Evolutionary conservation across 495 filamentous ascomycete species (phyloP), one percentile per base, ranked within the genome.

Genomic region (Oidiodendron maius): DNA sequence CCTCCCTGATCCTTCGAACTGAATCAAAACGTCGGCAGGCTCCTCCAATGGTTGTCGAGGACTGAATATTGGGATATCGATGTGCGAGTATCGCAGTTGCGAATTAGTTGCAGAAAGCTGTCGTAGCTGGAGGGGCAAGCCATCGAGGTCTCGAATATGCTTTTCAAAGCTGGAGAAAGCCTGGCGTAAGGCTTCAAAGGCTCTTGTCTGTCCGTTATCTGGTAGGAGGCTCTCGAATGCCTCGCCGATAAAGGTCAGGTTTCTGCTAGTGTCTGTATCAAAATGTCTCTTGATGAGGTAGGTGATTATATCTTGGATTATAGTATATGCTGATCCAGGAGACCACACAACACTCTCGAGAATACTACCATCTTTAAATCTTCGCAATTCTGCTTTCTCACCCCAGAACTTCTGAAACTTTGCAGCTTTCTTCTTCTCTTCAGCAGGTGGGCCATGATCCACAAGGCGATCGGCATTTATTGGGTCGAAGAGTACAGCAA

Each of bases 1-100:
- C 47, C 90, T 84, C 9, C 79, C 81, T 3, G 94, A 97, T 25
- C 86, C 87, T 68, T 98, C 93, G 56, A 98, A 96, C 53, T 91
- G 90, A 20, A 98, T 72, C 28, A 87, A 71, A 43, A 91, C 71
- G 46, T 91, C 82, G 35, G 79, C 76, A 3, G 79, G 75, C 21
- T 60, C 57, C 22, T 61, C 63, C 25, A 77, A 57, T 15, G 60
- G 52, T n/a, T 52, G 48, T 15, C 48, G 50, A 32, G 59, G 51
- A 43, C 58, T 61, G 16, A 59, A 50, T 1, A 56, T 32, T 8
- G 79, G 81, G 17, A 60, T 61, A 22, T 69, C 69, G 44, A 85
- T 63, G 0, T 87, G 86, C 3, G 89, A 68, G 55, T 84, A 90
- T 39, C 91, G 80, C 8, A 95, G 70, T 42, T 83, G 75, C 10